Evolutionary conservation across 495 filamentous ascomycete species (phyloP).

Genomic region (Symbiotaphrina buchneri): DNA sequence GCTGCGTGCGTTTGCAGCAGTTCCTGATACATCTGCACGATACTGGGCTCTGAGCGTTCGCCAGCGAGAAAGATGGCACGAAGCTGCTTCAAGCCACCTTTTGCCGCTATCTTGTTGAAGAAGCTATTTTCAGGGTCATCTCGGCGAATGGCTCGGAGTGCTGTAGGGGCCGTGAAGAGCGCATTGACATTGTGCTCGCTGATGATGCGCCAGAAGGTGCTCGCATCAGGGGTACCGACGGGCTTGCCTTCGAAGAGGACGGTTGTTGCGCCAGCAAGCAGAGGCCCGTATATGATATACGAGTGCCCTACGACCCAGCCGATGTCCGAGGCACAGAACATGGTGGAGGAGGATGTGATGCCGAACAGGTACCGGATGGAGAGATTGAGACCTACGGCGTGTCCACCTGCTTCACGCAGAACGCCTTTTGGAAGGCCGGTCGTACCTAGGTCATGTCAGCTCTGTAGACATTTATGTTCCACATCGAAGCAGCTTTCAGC

Average conservation of each 20-base stretch:
- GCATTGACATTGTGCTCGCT: conserved; percentile 67
- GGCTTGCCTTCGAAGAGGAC: conserved; percentile 87
- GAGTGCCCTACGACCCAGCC: conserved; percentile 76
- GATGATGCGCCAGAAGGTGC: conserved; percentile 71
- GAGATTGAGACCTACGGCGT: conserved; percentile 67
- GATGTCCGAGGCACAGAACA: conserved; percentile 68
- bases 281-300: conserved; percentile 66
- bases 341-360: conserved; percentile 59
- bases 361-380: conserved; percentile 61
- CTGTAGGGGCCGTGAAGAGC: conserved; percentile 72
- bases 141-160: conserved; percentile 65
- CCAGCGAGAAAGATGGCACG: no score
- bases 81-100: no score
- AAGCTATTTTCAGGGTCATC: conserved; percentile 55
- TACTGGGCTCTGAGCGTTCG: no score
- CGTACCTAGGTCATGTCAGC: conserved; percentile 27
- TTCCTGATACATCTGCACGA: no score
- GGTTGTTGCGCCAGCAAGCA: conserved; percentile 67
- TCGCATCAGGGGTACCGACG: conserved; percentile 68
- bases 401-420: conserved; percentile 59
- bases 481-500: no score
- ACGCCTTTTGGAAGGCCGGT: conserved; percentile 83
- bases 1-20: no score
- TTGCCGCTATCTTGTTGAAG: conserved; percentile 35
- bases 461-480: no score